Evolutionary conservation across 2,329 filamentous ascomycete species (phyloP).

Genomic region (Calycina marina): DNA sequence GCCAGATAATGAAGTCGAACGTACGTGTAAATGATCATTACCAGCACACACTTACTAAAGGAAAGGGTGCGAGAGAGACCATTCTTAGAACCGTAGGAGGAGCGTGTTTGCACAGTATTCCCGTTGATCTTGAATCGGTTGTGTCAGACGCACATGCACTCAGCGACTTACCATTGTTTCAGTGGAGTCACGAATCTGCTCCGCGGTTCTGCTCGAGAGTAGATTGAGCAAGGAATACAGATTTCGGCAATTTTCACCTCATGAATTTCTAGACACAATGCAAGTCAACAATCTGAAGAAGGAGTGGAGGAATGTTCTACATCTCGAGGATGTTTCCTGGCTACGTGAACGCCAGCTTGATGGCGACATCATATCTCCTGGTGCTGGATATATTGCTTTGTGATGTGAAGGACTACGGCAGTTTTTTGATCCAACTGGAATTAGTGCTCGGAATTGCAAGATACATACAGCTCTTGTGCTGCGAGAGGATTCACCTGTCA

Average conservation of each 20-base stretch:
- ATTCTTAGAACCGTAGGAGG: background rate
- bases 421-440: background rate
- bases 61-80: background rate
- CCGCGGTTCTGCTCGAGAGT: no score
- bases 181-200: background rate
- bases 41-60: background rate
- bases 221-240: background rate
- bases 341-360: background rate
- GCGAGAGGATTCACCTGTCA: background rate
- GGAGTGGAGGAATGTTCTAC: background rate
- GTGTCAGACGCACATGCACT: background rate
- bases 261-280: background rate
- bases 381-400: background rate
- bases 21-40: background rate
- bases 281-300: background rate
- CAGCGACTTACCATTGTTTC: background rate
- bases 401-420: background rate
- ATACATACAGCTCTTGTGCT: background rate
- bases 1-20: slow-evolving; percentile 3
- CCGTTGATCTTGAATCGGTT: background rate
- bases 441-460: background rate
- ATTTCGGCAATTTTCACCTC: background rate
- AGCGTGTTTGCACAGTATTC: background rate
- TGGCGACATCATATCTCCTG: background rate
- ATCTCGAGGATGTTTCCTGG: background rate